These are phyloP conservation scores for Metschnikowia arizonensis DNA, from an alignment of 805 yeast species.

Conservation along the genomic window DNA sequence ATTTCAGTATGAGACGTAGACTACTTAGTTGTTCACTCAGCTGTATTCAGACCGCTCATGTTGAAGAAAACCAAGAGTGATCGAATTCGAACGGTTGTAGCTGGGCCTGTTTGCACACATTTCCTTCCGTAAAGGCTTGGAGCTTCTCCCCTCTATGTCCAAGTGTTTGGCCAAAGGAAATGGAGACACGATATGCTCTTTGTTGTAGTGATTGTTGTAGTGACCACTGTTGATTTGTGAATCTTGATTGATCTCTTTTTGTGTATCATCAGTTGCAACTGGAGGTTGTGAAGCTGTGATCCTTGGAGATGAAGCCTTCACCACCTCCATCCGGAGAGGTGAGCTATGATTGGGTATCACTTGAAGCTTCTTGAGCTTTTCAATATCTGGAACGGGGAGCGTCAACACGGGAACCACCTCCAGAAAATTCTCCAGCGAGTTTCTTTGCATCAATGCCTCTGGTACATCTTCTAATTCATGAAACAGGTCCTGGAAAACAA, in stretches of 20 bases:
- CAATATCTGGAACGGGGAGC: background rate
- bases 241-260: constrained; percentile 7
- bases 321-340: constrained; percentile 16
- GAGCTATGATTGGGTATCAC: constrained; percentile 14
- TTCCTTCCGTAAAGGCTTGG: background rate
- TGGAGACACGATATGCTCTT: constrained; percentile 41
- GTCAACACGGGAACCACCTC: background rate
- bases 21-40: too few species aligned
- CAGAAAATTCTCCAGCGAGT: constrained; percentile 7
- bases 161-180: constrained; percentile 40
- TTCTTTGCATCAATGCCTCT: constrained; percentile 27
- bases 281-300: constrained; percentile 8
- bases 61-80: constrained; percentile 39
- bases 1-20: too few species aligned
- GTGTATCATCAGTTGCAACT: constrained; percentile 5
- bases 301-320: constrained; percentile 1
- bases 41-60: constrained; percentile 12
- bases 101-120: constrained; percentile 20
- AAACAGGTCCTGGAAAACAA: constrained; percentile 27
- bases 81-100: constrained; percentile 36
- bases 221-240: constrained; percentile 12
- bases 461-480: constrained; percentile 43
- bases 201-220: constrained; percentile 46
- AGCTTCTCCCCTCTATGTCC: constrained; percentile 27
- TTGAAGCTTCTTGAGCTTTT: constrained; percentile 6